A percentile compares a stretch with the other conserved stretches of the same genome.
These are phyloP conservation scores for Microthlaspi erraticum DNA, from an alignment of 345 rosid genomes.

Conservation along the genomic window DNA sequence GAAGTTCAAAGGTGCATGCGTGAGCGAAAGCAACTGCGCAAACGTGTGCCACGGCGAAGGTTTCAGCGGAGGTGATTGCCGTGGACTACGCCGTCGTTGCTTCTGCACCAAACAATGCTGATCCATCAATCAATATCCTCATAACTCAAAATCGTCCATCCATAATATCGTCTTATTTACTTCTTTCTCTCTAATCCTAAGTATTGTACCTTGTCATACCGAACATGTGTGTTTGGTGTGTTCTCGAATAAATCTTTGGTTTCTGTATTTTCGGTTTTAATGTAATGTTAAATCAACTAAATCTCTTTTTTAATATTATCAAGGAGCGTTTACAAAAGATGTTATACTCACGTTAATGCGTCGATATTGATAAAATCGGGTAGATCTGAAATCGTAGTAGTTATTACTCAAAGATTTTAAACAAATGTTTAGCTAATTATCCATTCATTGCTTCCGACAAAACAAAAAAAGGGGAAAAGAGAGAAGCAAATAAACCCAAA, in stretches of 20 bases:
- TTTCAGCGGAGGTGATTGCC: slow-evolving; percentile 51
- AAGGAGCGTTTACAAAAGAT: neutral
- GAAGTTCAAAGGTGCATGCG: slow-evolving; percentile 49
- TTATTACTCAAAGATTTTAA: no score
- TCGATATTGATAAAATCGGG: no score
- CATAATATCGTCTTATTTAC: neutral
- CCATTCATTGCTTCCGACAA: no score
- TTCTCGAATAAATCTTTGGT: slow-evolving; percentile 22
- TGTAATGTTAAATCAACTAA: neutral
- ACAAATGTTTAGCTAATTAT: no score
- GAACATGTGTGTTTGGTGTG: neutral
- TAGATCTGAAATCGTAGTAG: no score
- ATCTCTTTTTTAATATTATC: neutral
- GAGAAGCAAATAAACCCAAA: slow-evolving; percentile 30
- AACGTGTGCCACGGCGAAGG: slow-evolving; percentile 58
- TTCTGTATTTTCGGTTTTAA: slow-evolving; percentile 5
- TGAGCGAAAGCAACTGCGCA: slow-evolving; percentile 43
- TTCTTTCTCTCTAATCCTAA: no score
- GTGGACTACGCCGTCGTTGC: slow-evolving; percentile 60
- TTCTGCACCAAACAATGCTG: slow-evolving; percentile 54
- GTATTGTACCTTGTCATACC: no score
- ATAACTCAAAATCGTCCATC: neutral
- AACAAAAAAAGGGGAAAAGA: no score
- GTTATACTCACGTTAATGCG: no score
- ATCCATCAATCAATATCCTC: slow-evolving; percentile 21